A percentile compares a stretch with the other conserved stretches of the same genome.
Evolutionary conservation across 306 rosid species (phyloP).

Genomic region (Lupinus albus): DNA sequence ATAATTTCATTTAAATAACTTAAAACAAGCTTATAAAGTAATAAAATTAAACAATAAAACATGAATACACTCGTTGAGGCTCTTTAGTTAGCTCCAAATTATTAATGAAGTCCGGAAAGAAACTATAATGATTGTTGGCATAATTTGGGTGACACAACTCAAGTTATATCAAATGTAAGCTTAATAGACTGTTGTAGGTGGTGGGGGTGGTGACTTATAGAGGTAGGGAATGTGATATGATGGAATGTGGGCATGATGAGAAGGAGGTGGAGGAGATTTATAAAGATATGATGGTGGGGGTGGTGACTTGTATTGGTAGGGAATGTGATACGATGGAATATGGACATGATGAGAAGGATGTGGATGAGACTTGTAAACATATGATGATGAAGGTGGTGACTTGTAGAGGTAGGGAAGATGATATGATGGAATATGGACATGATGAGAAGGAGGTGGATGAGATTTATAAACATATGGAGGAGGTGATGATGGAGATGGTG

Average conservation of each 20-base stretch:
- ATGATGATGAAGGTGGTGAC: neutral
- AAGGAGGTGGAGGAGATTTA: neutral
- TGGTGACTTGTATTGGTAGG: too few species aligned
- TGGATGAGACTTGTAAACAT: neutral
- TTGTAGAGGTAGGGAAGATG: neutral
- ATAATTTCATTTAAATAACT: neutral
- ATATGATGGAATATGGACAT: too few species aligned
- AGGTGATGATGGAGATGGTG: too few species aligned
- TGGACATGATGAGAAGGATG: neutral
- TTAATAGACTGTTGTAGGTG: slow-evolving; percentile 23
- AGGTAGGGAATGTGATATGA: slow-evolving; percentile 23
- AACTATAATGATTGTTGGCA: neutral
- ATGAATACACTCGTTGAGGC: neutral
- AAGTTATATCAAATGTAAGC: neutral
- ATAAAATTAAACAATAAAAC: neutral
- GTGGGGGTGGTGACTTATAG: slow-evolving; percentile 39
- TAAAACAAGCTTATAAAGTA: neutral
- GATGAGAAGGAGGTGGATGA: neutral
- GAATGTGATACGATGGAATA: too few species aligned
- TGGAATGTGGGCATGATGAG: neutral
- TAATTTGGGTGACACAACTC: slow-evolving; percentile 1
- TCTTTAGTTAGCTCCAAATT: neutral
- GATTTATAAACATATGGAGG: too few species aligned
- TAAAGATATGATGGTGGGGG: neutral
- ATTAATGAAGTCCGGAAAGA: neutral